Evolutionary conservation across 2,329 filamentous ascomycete species (phyloP), one percentile per base, ranked within the genome.

Genomic region (Westerdykella aurantiaca): DNA sequence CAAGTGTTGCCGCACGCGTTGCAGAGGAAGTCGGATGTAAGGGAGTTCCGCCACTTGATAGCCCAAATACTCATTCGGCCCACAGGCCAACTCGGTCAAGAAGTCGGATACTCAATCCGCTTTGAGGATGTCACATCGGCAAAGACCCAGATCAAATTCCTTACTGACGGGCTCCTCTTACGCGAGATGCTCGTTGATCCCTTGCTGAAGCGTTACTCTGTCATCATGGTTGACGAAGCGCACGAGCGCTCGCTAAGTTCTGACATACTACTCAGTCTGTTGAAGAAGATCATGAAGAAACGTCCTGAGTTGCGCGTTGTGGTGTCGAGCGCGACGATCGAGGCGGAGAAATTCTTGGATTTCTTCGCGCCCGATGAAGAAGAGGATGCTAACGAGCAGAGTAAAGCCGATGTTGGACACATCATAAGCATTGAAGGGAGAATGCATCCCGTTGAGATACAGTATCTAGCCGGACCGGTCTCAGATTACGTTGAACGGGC

Each of bases 171-270:
- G 0, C 75, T 98, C 39, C 77, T 98, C 25, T 81, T 98, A 42
- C 77, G 91, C 57, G 93, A 98, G 69, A 93, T 91, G 22, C 77
- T 98, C 4, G 87, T 96, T 3, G 93, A 98, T 66, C 93, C 93
- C 11, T 71, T 97, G 3, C 71, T 98, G 31, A 93, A 87, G 16
- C 80, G 88, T 10, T 98, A 98, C 64, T 94, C 89, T 0, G 85
- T 95, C 37, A 88, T 98, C 56, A 96, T 98, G 88, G 86, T 98
- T 6, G 93, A 98, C 62, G 91, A 97, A 69, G 93, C 91, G 6
- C 93, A 98, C 63, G 91, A 97, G 68, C 78, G 93, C 42, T 95
- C 89, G 39, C 78, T 97, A 46, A 94, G 88, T 64, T 95, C 90
- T 0, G 93, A 98, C 61, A 80, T 98, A 11, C 74, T 97, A 6